Evolutionary conservation across 805 yeast species (phyloP), one percentile per base, ranked within the genome.

Genomic region (Ogataea polymorpha): DNA sequence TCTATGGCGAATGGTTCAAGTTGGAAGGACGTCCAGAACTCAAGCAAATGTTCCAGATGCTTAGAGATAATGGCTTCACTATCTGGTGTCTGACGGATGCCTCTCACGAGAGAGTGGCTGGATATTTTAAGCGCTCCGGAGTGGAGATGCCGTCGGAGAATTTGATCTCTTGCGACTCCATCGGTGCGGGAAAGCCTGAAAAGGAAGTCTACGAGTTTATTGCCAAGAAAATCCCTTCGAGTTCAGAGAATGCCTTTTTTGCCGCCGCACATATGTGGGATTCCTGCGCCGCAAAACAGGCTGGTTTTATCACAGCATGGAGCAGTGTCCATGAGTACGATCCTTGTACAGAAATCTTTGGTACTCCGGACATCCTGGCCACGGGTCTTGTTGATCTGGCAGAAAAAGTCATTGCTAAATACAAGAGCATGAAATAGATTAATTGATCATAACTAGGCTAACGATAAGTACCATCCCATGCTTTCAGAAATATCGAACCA

Each of bases 401-500:
- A 7, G 35, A 48, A 12, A 54, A 54, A 33, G 45, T 54, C 21
- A 49, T 54, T 30, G 56, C 42, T 7, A 41, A 35, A 23, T 28
- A 41, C 16, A 41, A 41, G 25, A 39, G 12, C n/a, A 5, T 29
- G 29, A 12, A 13, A n/a, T 29, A 29, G 20, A 41, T 20, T 17
- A n/a, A 12, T 5, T 23, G 10, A 9, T 35, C 31, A 54, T 23
- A 10, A 4, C 32, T 32, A 54, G 18, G 58, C 55, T 18, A 55
- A 45, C 37, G 51, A 53, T 7, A 55, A 32, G 32, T 45, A 48
- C 71, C 71, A 67, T 0, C 67, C 70, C 30, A 66, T 35, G 15
- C 54, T 45, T 12, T 53, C 54, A 1, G 69, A 52, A 7, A 68
- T 51, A 23, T 59, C 61, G 37, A 57, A 62, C 69, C 70, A 68